Evolutionary conservation across 1,284 basidiomycete genomes (phyloP).

Genomic region (Ceratobasidium theobromae): DNA sequence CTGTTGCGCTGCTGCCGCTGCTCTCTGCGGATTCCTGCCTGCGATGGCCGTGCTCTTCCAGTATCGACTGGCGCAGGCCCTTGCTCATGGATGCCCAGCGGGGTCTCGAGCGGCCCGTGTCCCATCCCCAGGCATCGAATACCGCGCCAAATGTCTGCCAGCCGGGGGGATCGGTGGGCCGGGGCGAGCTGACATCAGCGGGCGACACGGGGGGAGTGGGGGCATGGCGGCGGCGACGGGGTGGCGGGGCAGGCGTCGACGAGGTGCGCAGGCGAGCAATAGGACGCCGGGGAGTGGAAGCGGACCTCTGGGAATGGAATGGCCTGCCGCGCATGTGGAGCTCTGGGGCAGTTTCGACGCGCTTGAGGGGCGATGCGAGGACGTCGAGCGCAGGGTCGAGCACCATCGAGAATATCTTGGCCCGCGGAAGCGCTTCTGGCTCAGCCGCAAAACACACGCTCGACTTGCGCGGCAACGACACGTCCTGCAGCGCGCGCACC

Average conservation of each 20-base stretch:
- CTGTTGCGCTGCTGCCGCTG: constrained; percentile 13
- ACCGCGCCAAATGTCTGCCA: constrained; percentile 26
- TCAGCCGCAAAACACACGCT: constrained; percentile 23
- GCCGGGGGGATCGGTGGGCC: background rate
- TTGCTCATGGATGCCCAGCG: background rate
- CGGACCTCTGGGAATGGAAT: background rate
- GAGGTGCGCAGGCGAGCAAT: background rate
- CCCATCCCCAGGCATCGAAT: constrained; percentile 9
- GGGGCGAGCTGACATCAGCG: constrained; percentile 12
- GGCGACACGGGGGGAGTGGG: background rate
- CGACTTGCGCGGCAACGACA: constrained; percentile 27
- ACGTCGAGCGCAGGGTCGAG: constrained; percentile 22
- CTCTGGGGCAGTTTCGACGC: constrained; percentile 23
- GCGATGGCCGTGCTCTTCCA: background rate
- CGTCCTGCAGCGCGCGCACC: background rate
- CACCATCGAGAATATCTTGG: constrained; percentile 25
- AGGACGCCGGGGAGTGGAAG: constrained; percentile 9
- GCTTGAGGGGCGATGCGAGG: constrained; percentile 8
- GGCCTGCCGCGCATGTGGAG: background rate
- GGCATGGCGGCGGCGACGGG: background rate
- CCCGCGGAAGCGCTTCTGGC: background rate
- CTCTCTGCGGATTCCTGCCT: constrained; percentile 22
- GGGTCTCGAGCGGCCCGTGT: no score
- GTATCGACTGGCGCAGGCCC: background rate
- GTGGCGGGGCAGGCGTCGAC: background rate